Evolutionary conservation across 2,329 filamentous ascomycete genomes (phyloP).

Genomic region (Exophiala oligosperma): DNA sequence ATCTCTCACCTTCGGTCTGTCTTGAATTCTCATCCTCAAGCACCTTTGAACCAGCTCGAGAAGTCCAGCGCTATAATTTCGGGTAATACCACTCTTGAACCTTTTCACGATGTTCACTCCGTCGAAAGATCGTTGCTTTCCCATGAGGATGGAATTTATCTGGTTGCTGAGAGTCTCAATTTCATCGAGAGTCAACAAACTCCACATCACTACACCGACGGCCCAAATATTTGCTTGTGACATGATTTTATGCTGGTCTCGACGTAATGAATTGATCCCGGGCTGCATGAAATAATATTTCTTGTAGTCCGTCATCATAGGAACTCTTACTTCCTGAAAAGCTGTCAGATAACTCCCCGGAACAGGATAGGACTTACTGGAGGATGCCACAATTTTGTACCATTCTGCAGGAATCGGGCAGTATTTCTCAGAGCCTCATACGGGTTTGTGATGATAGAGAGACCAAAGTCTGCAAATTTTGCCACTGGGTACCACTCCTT

Average conservation of each 20-base stretch:
- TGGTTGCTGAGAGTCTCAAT: constrained; percentile 9
- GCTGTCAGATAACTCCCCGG: not conserved
- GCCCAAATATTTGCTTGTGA: constrained; percentile 16
- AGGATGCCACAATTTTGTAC: not conserved
- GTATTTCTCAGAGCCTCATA: not conserved
- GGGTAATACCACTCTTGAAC: not conserved
- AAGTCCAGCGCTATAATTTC: constrained; percentile 15
- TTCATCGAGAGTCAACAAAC: constrained; percentile 12
- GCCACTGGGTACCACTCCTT: constrained; percentile 15
- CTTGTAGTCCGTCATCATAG: not conserved
- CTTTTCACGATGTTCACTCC: constrained; percentile 4
- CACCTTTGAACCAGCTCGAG: constrained; percentile 9
- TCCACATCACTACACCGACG: constrained; percentile 18
- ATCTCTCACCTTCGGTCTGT: constrained; percentile 1
- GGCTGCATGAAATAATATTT: not conserved
- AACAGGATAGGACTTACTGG: constrained; percentile 7
- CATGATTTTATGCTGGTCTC: constrained; percentile 7
- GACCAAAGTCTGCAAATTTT: constrained; percentile 23
- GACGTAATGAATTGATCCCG: not conserved
- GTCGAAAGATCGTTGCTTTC: not conserved
- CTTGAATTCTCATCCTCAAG: constrained; percentile 4
- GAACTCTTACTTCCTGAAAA: not conserved
- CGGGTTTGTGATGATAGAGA: constrained; percentile 13
- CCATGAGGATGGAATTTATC: constrained; percentile 6
- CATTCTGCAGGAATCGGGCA: not conserved